These are phyloP conservation scores for Globisporangium splendens DNA, from an alignment of 352 stramenopile genomes.

Conservation along the genomic window DNA sequence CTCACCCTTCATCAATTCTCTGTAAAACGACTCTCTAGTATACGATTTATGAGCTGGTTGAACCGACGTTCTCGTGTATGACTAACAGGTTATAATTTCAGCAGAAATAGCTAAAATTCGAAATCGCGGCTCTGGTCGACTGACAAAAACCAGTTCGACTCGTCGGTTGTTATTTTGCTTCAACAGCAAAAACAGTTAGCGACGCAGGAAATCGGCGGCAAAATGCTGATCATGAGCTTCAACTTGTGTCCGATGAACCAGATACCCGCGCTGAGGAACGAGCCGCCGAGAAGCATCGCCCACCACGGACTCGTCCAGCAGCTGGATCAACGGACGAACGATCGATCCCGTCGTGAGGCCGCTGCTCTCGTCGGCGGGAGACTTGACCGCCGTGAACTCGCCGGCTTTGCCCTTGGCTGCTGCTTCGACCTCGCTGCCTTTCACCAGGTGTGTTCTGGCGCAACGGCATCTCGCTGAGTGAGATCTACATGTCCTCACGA, in stretches of 20 bases:
- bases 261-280: constrained; percentile 45
- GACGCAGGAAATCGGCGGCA: too few relatives aligned
- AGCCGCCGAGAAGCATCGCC: constrained; percentile 58
- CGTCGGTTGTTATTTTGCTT: too few relatives aligned
- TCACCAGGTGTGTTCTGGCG: constrained; percentile 31
- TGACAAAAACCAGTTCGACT: too few relatives aligned
- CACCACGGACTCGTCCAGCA: constrained; percentile 41
- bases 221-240: too few relatives aligned
- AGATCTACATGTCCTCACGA: constrained; percentile 37
- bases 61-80: too few relatives aligned
- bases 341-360: background rate
- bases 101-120: too few relatives aligned
- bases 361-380: background rate
- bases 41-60: too few relatives aligned
- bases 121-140: too few relatives aligned
- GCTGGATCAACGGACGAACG: constrained; percentile 14
- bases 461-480: constrained; percentile 29
- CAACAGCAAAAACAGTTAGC: too few relatives aligned
- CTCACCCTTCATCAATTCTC: too few relatives aligned
- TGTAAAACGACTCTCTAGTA: too few relatives aligned
- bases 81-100: too few relatives aligned
- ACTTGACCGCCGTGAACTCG: constrained; percentile 6
- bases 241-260: constrained; percentile 62
- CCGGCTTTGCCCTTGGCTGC: constrained; percentile 2
- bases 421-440: background rate